A percentile compares a stretch with the other conserved stretches of the same genome.
These are phyloP conservation scores for Colletotrichum lentis DNA, from an alignment of 2,329 filamentous ascomycete genomes.

Conservation along the genomic window DNA sequence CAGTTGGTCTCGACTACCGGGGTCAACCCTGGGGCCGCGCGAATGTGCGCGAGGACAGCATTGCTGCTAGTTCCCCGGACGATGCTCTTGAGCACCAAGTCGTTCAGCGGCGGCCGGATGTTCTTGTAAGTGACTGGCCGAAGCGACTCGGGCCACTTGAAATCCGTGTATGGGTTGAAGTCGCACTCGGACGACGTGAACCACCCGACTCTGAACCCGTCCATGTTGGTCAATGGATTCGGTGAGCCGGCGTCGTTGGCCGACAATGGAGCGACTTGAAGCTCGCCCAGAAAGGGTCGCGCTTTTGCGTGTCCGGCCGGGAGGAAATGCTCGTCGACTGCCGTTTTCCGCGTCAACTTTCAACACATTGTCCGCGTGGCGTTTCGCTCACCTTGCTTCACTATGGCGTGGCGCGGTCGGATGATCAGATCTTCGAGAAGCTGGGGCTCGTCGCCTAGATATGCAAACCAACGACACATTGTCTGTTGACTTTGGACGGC, in stretches of 20 bases:
- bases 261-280: constrained; percentile 11
- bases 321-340: constrained; percentile 31
- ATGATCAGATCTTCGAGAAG: constrained; percentile 30
- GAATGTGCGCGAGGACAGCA: constrained; percentile 27
- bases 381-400: constrained; percentile 22
- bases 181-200: constrained; percentile 21
- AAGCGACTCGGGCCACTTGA: constrained; percentile 6
- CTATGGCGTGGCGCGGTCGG: constrained; percentile 27
- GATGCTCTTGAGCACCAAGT: constrained; percentile 29
- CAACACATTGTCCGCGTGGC: not conserved
- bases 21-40: constrained; percentile 23
- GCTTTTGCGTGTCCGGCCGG: constrained; percentile 11
- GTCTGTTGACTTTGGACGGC: not conserved
- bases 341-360: not conserved
- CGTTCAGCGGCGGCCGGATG: constrained; percentile 26
- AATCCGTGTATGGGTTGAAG: not conserved
- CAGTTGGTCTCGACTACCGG: constrained; percentile 33
- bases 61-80: constrained; percentile 27
- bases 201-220: constrained; percentile 30
- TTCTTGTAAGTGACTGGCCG: constrained; percentile 33
- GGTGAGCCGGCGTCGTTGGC: constrained; percentile 27
- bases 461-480: constrained; percentile 34
- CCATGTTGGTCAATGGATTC: constrained; percentile 30
- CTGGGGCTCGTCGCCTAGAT: constrained; percentile 29
- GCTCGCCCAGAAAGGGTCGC: constrained; percentile 10